A percentile compares a stretch with the other conserved stretches of the same genome.
These are phyloP conservation scores for Smittium mucronatum DNA, from an alignment of 371 early-diverging fungal species.

Conservation along the genomic window DNA sequence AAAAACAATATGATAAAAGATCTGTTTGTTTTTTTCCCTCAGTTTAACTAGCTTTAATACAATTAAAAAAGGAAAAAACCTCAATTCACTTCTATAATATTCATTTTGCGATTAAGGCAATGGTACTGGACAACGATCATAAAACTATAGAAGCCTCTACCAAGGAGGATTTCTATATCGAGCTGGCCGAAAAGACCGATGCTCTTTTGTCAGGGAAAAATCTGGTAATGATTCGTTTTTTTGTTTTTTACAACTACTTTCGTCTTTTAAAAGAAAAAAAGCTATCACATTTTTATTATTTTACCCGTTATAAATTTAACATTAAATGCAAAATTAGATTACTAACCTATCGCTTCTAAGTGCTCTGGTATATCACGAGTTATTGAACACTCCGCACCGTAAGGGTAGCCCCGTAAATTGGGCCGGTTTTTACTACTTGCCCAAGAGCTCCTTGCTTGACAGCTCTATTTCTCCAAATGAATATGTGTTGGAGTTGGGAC, in stretches of 20 bases:
- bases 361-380: conserved; percentile 64
- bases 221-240: no score
- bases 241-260: no score
- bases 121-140: neutral
- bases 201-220: conserved; percentile 11
- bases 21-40: no score
- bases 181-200: conserved; percentile 16
- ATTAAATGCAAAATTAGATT: no score
- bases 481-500: conserved; percentile 51
- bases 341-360: conserved; percentile 72
- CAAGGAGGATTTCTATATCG: conserved; percentile 33
- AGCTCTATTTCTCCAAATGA: conserved; percentile 6
- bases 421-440: conserved; percentile 72
- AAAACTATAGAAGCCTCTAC: neutral
- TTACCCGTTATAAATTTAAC: no score
- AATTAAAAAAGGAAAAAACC: no score
- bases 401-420: conserved; percentile 68
- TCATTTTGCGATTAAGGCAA: no score
- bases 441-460: conserved; percentile 24
- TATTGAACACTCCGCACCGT: conserved; percentile 44
- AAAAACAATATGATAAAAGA: no score
- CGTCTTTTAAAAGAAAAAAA: no score
- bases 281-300: no score
- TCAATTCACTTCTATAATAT: no score
- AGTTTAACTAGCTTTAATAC: no score